phyloP scores from a whole-genome alignment of 495 filamentous ascomycete genomes.

The Jackrogersella multiformis region DNA sequence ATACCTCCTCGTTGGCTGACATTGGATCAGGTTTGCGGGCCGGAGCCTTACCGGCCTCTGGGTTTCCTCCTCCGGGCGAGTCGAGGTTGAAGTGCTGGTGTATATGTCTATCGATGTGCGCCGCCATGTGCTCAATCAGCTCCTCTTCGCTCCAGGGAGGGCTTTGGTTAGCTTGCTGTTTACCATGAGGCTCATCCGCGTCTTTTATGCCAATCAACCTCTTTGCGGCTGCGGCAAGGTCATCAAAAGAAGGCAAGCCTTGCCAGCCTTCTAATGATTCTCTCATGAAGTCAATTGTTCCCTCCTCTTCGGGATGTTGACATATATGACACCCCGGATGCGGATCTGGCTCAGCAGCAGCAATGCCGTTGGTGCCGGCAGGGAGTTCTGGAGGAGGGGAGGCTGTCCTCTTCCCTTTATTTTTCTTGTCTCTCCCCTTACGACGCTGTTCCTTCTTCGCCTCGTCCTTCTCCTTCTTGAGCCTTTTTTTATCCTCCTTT shows the following conservation, averaged over 20 bases:
- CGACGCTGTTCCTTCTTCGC: constrained; percentile 37
- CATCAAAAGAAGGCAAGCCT: constrained; percentile 26
- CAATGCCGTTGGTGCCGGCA: background rate
- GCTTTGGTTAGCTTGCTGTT: background rate
- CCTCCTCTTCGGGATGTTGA: constrained; percentile 25
- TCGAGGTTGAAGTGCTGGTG: constrained; percentile 16
- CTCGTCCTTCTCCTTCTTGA: constrained; percentile 27
- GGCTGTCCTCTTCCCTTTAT: constrained; percentile 22
- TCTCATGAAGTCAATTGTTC: constrained; percentile 18
- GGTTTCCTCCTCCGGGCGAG: background rate
- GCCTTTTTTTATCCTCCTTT: constrained; percentile 37
- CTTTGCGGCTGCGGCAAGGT: constrained; percentile 21
- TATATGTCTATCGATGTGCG: constrained; percentile 30
- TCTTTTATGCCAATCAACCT: constrained; percentile 16
- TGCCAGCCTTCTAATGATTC: constrained; percentile 10
- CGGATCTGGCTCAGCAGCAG: constrained; percentile 8
- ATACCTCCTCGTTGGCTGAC: background rate
- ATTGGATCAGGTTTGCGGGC: background rate
- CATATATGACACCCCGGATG: constrained; percentile 31
- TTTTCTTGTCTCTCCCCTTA: constrained; percentile 27
- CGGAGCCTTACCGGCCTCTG: background rate
- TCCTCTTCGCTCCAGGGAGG: constrained; percentile 16
- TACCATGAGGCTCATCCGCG: background rate
- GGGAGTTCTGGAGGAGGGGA: constrained; percentile 18
- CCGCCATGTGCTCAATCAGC: constrained; percentile 29